Evolutionary conservation across 495 filamentous ascomycete genomes (phyloP), one percentile per base, ranked within the genome.

Genomic region (Penicillium parvum): DNA sequence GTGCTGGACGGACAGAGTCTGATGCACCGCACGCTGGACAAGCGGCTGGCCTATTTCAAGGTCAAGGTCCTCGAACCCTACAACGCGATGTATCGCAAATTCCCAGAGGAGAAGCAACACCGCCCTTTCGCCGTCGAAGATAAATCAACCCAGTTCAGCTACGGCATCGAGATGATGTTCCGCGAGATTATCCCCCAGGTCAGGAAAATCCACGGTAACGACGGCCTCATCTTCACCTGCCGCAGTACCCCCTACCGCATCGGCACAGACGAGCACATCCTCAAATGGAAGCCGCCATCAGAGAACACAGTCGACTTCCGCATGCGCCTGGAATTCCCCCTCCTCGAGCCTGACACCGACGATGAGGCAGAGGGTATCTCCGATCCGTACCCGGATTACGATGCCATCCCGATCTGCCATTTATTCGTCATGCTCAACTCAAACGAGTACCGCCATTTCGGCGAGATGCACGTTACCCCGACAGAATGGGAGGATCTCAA

Each of bases 211-310:
- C 92, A 98, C 58, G 88, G 92, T 23, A 96, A 94, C 54, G 92
- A 98, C 64, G 92, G 92, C 19, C 75, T 98, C 14, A 94, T 98
- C 57, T 98, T 98, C 70, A 96, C 92, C 23, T 95, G 90, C 60
- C 81, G 87, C 40, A 83, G 75, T 47, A 85, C 83, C 20, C 79
- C 84, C 1, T 98, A 98, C 70, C 79, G 81, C 50, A 84, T 83
- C 40, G 92, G 92, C 49, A 97, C 92, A 5, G 92, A 98, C 61
- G 77, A 78, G 28, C 83, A 91, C 55, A 96, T 96, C 48, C 72
- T 98, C 16, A 98, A 98, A 65, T 98, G 92, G 92, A 98, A 98
- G 60, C 87, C 90, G 1, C 84, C 84, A 4, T 66, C 83, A 18
- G 92, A 98, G 54, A 98, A 98, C 64, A 90, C 88, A 1, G 76